Evolutionary conservation across 495 filamentous ascomycete species (phyloP).

Genomic region (Daldinia loculata): DNA sequence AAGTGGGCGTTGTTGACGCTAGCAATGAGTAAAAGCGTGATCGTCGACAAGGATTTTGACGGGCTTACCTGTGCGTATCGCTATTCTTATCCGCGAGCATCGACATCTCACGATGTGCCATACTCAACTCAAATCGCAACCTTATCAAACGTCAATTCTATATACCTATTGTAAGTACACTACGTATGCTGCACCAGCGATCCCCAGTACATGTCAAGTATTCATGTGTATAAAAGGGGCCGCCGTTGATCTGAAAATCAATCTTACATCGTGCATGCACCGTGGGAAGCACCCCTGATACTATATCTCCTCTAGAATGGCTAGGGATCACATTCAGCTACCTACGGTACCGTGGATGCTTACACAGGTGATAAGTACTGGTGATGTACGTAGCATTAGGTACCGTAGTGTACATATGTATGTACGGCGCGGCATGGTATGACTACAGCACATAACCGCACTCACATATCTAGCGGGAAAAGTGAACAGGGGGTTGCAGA

Average conservation of each 20-base stretch:
- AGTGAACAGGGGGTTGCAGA: constrained; percentile 27
- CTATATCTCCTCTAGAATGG: constrained; percentile 37
- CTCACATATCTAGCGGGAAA: constrained; percentile 44
- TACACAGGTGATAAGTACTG: constrained; percentile 29
- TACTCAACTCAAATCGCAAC: constrained; percentile 6
- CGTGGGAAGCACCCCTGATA: constrained; percentile 39
- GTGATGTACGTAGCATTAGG: constrained; percentile 36
- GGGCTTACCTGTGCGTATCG: constrained; percentile 6
- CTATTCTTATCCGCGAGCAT: constrained; percentile 24
- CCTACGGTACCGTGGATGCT: constrained; percentile 17
- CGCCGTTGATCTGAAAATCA: constrained; percentile 46
- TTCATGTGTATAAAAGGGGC: constrained; percentile 32
- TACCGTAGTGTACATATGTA: constrained; percentile 34
- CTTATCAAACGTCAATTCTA: background rate
- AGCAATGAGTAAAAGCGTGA: constrained; percentile 16
- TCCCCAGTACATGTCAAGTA: constrained; percentile 29
- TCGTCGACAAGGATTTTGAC: constrained; percentile 28
- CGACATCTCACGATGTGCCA: constrained; percentile 5
- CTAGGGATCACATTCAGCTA: constrained; percentile 29
- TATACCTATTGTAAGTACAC: constrained; percentile 6
- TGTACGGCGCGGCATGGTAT: constrained; percentile 43
- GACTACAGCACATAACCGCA: constrained; percentile 45
- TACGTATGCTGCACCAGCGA: constrained; percentile 23
- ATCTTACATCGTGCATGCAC: constrained; percentile 52
- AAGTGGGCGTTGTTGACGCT: background rate